Percentiles rank a stretch among this genome's conserved stretches.
Evolutionary conservation across 495 filamentous ascomycete genomes (phyloP).

Genomic region (Annulohypoxylon stygium): DNA sequence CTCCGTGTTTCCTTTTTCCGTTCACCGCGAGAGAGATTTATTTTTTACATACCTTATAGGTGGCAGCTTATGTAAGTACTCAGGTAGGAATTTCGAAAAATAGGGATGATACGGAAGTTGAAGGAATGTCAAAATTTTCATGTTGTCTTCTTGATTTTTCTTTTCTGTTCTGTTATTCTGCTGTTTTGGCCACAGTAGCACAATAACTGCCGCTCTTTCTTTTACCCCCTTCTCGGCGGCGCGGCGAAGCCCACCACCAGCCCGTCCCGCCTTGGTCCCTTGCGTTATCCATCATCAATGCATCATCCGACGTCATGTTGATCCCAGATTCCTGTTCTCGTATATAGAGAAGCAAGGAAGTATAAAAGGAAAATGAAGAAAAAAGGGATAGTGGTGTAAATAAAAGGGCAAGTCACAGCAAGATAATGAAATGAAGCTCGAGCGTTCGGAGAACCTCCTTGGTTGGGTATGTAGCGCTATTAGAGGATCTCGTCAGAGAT

Average conservation of each 20-base stretch:
- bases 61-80: not conserved
- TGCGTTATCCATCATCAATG: slow-evolving; percentile 40
- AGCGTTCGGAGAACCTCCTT: slow-evolving; percentile 9
- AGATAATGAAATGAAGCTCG: slow-evolving; percentile 5
- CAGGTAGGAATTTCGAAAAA: not conserved
- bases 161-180: slow-evolving; percentile 11
- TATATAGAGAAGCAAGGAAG: slow-evolving; percentile 1
- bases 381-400: slow-evolving; percentile 15
- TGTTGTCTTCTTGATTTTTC: not conserved
- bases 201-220: slow-evolving; percentile 16
- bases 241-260: slow-evolving; percentile 4
- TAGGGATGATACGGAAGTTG: slow-evolving; percentile 15
- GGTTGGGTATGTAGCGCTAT: slow-evolving; percentile 18
- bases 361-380: not conserved
- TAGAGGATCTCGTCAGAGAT: not conserved
- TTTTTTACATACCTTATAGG: not conserved
- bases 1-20: slow-evolving; percentile 19
- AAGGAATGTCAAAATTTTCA: not conserved
- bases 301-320: slow-evolving; percentile 34
- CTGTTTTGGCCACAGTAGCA: not conserved
- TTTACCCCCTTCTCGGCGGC: slow-evolving; percentile 24
- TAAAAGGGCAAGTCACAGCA: slow-evolving; percentile 9
- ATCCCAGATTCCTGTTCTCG: not conserved
- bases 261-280: slow-evolving; percentile 31
- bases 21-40: slow-evolving; percentile 30